Conservation (phyloP, 2,329 filamentous ascomycete genomes). For the Aspergillus ustus region DNA sequence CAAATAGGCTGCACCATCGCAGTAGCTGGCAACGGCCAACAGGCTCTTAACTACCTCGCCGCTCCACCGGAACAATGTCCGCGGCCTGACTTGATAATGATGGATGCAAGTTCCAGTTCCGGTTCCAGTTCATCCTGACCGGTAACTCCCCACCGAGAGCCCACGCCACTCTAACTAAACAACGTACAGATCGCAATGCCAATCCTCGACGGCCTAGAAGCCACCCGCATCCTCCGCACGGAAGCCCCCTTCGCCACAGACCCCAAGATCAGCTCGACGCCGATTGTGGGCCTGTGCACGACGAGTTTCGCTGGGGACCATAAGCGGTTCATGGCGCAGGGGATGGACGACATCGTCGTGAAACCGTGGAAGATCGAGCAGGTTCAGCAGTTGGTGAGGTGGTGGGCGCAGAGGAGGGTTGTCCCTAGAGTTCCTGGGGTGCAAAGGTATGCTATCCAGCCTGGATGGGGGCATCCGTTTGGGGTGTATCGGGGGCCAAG, state of each 20-base stretch:
- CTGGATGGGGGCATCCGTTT: neutral
- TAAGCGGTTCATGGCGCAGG: neutral
- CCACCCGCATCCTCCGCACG: conserved; percentile 12
- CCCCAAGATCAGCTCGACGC: conserved; percentile 4
- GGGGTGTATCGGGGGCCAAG: conserved; percentile 3
- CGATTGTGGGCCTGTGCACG: conserved; percentile 9
- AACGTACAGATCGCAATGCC: conserved; percentile 4
- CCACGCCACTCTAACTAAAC: neutral
- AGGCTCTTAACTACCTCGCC: conserved; percentile 16
- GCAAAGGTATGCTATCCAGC: neutral
- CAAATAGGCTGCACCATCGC: conserved; percentile 11
- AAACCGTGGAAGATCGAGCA: neutral
- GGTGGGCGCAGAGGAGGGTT: conserved; percentile 2
- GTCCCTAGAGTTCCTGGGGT: neutral
- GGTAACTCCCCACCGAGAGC: neutral
- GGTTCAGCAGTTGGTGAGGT: neutral
- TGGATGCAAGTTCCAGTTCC: conserved; percentile 14
- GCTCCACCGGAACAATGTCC: neutral
- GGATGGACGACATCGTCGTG: conserved; percentile 3
- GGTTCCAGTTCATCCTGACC: neutral
- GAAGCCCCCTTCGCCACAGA: conserved; percentile 12
- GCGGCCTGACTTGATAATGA: conserved; percentile 17
- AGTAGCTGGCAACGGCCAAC: conserved; percentile 9
- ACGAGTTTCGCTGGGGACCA: neutral
- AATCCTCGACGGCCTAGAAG: conserved; percentile 6